Evolutionary conservation across 164 flowering plant species (phyloP).

Genomic region (Tinospora cordifolia): DNA sequence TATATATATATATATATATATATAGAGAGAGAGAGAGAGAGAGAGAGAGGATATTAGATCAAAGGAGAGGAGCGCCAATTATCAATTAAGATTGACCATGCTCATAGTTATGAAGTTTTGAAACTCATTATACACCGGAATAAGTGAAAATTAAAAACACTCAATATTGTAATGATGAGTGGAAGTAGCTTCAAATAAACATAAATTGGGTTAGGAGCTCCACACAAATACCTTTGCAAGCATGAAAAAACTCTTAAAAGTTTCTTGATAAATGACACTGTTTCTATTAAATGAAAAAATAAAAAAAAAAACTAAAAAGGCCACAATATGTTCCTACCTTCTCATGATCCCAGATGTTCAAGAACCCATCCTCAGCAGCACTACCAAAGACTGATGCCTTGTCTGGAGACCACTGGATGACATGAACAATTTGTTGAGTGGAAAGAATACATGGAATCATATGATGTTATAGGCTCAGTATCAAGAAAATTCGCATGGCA

Average conservation of each 20-base stretch:
- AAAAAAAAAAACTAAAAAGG: neutral
- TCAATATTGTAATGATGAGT: too few relatives aligned
- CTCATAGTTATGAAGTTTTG: too few relatives aligned
- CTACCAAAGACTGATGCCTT: conserved; percentile 91
- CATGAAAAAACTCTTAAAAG: neutral
- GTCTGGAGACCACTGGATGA: conserved; percentile 90
- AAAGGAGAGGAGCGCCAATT: too few relatives aligned
- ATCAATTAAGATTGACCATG: too few relatives aligned
- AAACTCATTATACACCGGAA: too few relatives aligned
- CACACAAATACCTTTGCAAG: neutral
- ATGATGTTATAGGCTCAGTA: neutral
- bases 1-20: too few relatives aligned
- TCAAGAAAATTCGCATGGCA: neutral
- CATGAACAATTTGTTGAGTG: conserved; percentile 1
- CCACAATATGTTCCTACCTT: conserved; percentile 28
- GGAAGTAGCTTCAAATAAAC: too few relatives aligned
- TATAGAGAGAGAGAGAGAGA: neutral
- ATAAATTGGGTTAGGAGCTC: too few relatives aligned
- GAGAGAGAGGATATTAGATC: too few relatives aligned
- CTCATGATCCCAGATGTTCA: conserved; percentile 74
- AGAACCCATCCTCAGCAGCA: conserved; percentile 72
- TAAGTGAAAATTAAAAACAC: too few relatives aligned
- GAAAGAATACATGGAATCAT: neutral
- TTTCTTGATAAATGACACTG: neutral
- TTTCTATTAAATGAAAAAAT: neutral